Percentiles rank a stretch among this genome's conserved stretches.
Conservation (phyloP, 805 yeast genomes). For the Starmerella etchellsii region DNA sequence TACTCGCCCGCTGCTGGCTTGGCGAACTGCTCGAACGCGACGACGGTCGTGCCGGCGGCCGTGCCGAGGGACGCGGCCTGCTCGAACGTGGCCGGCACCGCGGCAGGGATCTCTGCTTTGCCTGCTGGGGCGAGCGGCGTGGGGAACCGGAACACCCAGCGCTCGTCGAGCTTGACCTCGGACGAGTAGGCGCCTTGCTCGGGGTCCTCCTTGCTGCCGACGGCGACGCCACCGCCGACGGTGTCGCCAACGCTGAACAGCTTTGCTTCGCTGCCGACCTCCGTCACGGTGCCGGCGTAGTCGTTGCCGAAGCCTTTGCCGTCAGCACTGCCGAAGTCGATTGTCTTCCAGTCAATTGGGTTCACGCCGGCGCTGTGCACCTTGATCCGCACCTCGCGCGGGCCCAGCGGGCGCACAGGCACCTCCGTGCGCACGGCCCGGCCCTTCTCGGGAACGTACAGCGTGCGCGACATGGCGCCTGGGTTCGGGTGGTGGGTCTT, state of each 20-base stretch:
- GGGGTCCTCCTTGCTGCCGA: constrained; percentile 34
- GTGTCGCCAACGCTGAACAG: constrained; percentile 40
- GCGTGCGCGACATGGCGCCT: neutral
- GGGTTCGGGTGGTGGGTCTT: no score
- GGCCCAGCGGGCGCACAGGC: constrained; percentile 22
- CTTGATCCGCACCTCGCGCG: constrained; percentile 36
- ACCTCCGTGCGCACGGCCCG: constrained; percentile 11
- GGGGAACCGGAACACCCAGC: constrained; percentile 24
- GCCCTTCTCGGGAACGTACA: constrained; percentile 17
- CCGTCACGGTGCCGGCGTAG: constrained; percentile 43
- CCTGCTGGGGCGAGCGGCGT: constrained; percentile 15
- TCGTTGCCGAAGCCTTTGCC: constrained; percentile 50
- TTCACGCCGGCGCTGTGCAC: constrained; percentile 45
- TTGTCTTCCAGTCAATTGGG: constrained; percentile 63
- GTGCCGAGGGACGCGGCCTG: constrained; percentile 52
- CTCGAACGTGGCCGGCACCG: constrained; percentile 39
- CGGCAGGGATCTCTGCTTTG: constrained; percentile 28
- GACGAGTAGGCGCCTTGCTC: constrained; percentile 50
- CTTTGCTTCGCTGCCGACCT: constrained; percentile 36
- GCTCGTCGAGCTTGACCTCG: constrained; percentile 34
- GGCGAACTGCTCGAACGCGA: constrained; percentile 25
- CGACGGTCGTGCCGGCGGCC: constrained; percentile 39
- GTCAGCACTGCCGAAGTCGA: constrained; percentile 31
- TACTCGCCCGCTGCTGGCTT: constrained; percentile 5
- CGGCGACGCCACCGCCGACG: constrained; percentile 44